Percentiles rank a stretch among this genome's conserved stretches.
phyloP scores from a whole-genome alignment of 371 early-diverging fungal genomes.

The Apophysomyces trapeziformis region DNA sequence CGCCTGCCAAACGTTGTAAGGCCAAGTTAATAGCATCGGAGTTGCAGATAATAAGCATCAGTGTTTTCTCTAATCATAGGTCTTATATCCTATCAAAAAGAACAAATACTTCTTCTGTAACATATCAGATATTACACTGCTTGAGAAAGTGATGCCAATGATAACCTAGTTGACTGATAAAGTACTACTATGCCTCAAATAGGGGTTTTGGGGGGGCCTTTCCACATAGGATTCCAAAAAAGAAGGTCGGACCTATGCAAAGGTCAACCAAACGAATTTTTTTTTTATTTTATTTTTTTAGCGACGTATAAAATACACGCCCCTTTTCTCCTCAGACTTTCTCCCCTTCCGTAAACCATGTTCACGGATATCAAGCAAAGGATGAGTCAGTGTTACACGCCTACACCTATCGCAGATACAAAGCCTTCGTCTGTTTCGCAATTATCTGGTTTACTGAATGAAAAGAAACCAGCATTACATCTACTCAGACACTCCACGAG shows the following conservation, averaged over 20 bases:
- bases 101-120: neutral
- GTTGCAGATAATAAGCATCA: no score
- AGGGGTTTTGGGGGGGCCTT: constrained; percentile 2
- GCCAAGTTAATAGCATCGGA: no score
- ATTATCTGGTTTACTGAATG: neutral
- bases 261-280: neutral
- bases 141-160: neutral
- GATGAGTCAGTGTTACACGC: constrained; percentile 20
- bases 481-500: neutral
- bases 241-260: constrained; percentile 9
- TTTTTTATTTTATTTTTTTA: neutral
- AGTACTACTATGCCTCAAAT: neutral
- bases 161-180: neutral
- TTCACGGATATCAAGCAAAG: constrained; percentile 25
- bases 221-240: constrained; percentile 2
- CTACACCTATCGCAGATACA: constrained; percentile 7
- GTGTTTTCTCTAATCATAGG: no score
- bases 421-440: neutral
- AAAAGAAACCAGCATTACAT: neutral
- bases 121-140: neutral
- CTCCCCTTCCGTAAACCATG: constrained; percentile 12
- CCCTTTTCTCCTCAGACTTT: constrained; percentile 3
- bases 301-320: neutral
- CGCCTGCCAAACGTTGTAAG: no score
- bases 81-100: no score